Evolutionary conservation across 805 yeast genomes (phyloP), one percentile per base, ranked within the genome.

Genomic region (Cyberlindnera mycetangii): DNA sequence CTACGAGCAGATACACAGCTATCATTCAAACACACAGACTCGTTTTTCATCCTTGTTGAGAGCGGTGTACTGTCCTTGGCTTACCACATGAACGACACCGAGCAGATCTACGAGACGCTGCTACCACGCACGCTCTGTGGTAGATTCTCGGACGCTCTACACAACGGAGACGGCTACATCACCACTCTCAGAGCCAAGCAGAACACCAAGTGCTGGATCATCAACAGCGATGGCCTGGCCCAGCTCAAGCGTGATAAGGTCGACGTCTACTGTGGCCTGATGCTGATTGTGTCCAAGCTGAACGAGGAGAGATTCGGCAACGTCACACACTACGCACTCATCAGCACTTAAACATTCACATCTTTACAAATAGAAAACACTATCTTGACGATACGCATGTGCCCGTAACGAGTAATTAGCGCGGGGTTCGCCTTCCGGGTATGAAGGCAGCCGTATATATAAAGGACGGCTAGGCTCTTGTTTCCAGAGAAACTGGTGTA

Each of bases 231-330:
- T 1, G 65, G 70, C 8, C 63, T 86, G 48, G 60, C 64, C 2
- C 68, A 65, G 37, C 60, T 89, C 55, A 66, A 71, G 54, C 51
- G 63, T 12, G 72, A 75, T 18, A 80, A 87, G 22, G 60, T 64
- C 5, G 75, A 69, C 25, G 60, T 85, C 9, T 85, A 78, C 52
- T 74, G 78, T 32, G 96, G 89, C 58, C 64, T 89, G 32, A 61
- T 80, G 38, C 67, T 71, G 36, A 76, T 89, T 25, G 78, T 83
- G 24, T 67, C 84, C 50, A 75, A 79, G 37, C 65, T 89, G 41
- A 71, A 80, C 28, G 81, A 83, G 45, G 89, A 79, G 55, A 69
- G 96, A 51, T 83, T 84, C 54, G 87, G 81, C 48, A 78, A 86
- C 21, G 69, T 89, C 52, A 76, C 92, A 3, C 88, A 93, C 3